Evolutionary conservation across 2,329 filamentous ascomycete species (phyloP).

Genomic region (Penicillium italicum): DNA sequence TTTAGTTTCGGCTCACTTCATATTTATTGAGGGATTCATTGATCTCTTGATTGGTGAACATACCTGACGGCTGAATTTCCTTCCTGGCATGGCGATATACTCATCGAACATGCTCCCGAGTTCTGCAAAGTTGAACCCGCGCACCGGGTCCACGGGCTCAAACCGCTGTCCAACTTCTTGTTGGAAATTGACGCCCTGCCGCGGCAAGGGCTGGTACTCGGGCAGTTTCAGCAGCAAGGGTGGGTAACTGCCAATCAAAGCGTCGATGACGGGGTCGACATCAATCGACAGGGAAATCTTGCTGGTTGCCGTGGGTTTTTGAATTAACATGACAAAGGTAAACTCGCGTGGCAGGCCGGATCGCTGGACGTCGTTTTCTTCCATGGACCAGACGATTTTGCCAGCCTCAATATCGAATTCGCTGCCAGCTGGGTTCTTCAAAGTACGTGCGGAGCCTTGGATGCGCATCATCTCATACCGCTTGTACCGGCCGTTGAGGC

Average conservation of each 20-base stretch:
- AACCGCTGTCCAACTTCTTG: slow-evolving; percentile 46
- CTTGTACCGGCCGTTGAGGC: slow-evolving; percentile 41
- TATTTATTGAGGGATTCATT: background rate
- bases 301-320: slow-evolving; percentile 43
- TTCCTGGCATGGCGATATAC: slow-evolving; percentile 47
- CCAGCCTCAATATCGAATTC: slow-evolving; percentile 44
- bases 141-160: slow-evolving; percentile 30
- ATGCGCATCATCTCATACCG: slow-evolving; percentile 51
- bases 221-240: slow-evolving; percentile 38
- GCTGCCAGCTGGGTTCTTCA: slow-evolving; percentile 34
- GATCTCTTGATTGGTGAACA: background rate
- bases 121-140: slow-evolving; percentile 48
- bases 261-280: slow-evolving; percentile 43
- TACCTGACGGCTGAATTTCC: slow-evolving; percentile 31
- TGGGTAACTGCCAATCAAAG: slow-evolving; percentile 43
- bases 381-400: slow-evolving; percentile 50
- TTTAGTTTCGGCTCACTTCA: background rate
- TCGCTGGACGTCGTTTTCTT: slow-evolving; percentile 49
- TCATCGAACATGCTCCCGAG: slow-evolving; percentile 43
- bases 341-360: slow-evolving; percentile 51
- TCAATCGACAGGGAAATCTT: slow-evolving; percentile 41
- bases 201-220: slow-evolving; percentile 39
- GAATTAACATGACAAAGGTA: slow-evolving; percentile 50
- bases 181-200: slow-evolving; percentile 40
- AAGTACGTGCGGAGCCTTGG: slow-evolving; percentile 46